Percentiles rank a stretch among this genome's conserved stretches.
These are phyloP conservation scores for Cladosporium oxysporum DNA, from an alignment of 2,329 filamentous ascomycete genomes.

Conservation along the genomic window DNA sequence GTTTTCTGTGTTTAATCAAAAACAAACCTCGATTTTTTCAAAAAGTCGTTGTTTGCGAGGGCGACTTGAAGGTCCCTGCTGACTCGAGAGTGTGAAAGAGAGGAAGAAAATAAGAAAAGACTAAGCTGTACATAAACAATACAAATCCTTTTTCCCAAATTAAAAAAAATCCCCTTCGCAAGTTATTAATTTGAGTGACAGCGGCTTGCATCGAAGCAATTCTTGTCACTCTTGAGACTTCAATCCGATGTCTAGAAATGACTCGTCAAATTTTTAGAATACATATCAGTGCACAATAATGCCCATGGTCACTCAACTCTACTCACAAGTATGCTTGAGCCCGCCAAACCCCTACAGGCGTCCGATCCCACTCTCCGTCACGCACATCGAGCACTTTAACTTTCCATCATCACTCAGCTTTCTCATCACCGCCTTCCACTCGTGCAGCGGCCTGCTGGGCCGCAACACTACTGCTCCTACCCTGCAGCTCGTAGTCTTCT, in stretches of 20 bases:
- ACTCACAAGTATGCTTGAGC: background rate
- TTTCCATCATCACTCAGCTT: background rate
- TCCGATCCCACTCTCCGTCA: background rate
- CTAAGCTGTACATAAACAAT: background rate
- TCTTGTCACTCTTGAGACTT: background rate
- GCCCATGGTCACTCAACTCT: background rate
- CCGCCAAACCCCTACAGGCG: background rate
- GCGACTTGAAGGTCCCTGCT: background rate
- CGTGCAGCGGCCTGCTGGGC: background rate
- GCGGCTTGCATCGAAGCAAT: background rate
- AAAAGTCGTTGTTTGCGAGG: background rate
- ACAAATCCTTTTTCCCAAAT: background rate
- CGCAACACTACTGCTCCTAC: background rate
- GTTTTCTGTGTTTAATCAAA: background rate
- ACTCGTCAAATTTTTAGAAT: background rate
- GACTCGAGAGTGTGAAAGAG: background rate
- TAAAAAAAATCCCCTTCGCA: too few species aligned
- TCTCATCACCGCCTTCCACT: background rate
- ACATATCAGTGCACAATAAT: background rate
- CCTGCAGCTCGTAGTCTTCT: conserved; percentile 49
- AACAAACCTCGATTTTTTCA: background rate
- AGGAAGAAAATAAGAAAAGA: background rate
- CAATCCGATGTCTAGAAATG: background rate
- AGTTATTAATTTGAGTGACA: background rate
- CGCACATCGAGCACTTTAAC: background rate